Base-by-base conservation (phyloP, 192 early-diverging fungal species). In the Linnemannia schmuckeri region DNA sequence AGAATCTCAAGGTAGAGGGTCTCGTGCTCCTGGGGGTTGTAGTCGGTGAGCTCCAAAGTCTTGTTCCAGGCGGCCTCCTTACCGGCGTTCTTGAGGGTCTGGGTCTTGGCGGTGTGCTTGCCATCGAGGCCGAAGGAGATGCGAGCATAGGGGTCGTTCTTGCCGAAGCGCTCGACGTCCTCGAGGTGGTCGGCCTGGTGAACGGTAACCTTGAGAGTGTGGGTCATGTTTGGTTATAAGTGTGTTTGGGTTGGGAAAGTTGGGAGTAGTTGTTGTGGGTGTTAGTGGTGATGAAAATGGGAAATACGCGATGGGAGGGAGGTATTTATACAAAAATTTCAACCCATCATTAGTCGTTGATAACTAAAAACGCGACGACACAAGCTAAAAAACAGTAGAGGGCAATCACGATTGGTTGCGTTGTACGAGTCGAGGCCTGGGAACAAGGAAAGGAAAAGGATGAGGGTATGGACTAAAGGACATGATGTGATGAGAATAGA, bases 101-200 rank as follows among this genome's bases (percentile, higher is more conserved):
- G 75, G 33, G 89, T 89, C 77, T 88, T 91, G 54, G 87, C 79
- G 85, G 74, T 83, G 37, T 88, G 47, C 27, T 78, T 80, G 46
- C 82, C 69, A 24, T 66, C 24, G 52, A 63, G 69, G 77, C 88
- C 68, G 35, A 91, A 70, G 24, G 88, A 78, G 70, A 89, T 72
- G 33, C 83, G 87, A 44, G 74, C 71, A 69, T 83, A 91, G 57
- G 90, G 89, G 78, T 91, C 89, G 77, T 91, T 88, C 87, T 89
- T 91, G 79, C 89, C 88, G 41, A 91, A 55, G 66, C 46, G 69
- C 71, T 91, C 87, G 40, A 82, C 88, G 78, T 79, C 81, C 12
- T 76, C 44, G 76, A 90, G 76, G 13, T 90, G 74, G 44, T 69
- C 49, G 33, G 88, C 89, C 55, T 41, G 20, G 40, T 75, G 79